Conservation (phyloP, 2,329 filamentous ascomycete genomes). For the Colletotrichum tropicale region DNA sequence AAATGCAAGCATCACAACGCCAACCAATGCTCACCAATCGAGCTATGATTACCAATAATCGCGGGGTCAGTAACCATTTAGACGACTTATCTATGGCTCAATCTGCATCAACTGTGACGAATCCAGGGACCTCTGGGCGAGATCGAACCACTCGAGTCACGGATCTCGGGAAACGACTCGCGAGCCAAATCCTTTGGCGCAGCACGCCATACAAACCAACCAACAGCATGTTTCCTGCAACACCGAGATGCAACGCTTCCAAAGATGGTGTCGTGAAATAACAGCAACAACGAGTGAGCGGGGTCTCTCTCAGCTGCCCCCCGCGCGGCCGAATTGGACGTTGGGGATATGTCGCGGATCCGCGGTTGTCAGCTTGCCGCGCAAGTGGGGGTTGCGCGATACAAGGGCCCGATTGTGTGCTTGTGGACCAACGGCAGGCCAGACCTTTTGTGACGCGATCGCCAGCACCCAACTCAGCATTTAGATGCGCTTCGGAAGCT, state of each 20-base stretch:
- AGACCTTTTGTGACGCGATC: neutral
- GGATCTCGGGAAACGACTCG: neutral
- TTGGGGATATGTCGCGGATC: neutral
- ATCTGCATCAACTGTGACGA: constrained; percentile 12
- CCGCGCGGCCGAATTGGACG: neutral
- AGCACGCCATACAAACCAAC: constrained; percentile 9
- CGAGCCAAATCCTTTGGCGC: neutral
- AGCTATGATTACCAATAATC: constrained; percentile 12
- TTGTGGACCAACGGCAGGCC: neutral
- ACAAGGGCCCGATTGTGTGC: constrained; percentile 19
- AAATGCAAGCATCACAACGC: neutral
- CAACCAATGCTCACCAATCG: neutral
- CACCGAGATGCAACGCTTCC: neutral
- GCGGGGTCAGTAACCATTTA: neutral
- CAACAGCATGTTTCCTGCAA: neutral
- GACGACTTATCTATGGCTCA: neutral
- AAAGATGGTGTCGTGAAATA: neutral
- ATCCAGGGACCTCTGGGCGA: neutral
- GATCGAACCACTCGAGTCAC: neutral
- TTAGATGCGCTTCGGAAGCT: neutral
- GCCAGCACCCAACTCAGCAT: neutral
- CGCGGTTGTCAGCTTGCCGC: neutral
- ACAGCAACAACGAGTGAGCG: neutral
- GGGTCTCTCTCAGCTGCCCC: neutral
- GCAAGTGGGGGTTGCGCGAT: constrained; percentile 14